These are phyloP conservation scores for Alternaria sp. DNA, from an alignment of 2,329 filamentous ascomycete genomes.

Conservation along the genomic window DNA sequence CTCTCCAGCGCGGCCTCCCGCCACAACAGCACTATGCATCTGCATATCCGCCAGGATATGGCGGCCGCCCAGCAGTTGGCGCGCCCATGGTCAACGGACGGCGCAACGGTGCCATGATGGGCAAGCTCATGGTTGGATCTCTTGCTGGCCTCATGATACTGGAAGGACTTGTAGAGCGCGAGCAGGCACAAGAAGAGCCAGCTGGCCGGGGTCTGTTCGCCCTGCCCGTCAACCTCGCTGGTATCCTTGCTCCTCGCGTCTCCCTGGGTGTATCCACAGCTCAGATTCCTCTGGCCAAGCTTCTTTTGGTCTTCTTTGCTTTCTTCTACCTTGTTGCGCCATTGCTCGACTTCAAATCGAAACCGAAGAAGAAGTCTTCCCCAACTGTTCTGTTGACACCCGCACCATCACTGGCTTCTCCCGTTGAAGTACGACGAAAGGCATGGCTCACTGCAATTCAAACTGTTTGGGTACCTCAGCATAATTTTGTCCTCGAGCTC, in stretches of 20 bases:
- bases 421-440: slow-evolving; percentile 83
- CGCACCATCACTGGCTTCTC: slow-evolving; percentile 77
- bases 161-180: slow-evolving; percentile 74
- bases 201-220: slow-evolving; percentile 55
- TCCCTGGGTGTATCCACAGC: slow-evolving; percentile 44
- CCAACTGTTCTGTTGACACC: slow-evolving; percentile 53
- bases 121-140: slow-evolving; percentile 91
- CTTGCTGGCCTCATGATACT: slow-evolving; percentile 91
- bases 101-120: slow-evolving; percentile 61
- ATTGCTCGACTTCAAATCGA: slow-evolving; percentile 65
- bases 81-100: slow-evolving; percentile 54
- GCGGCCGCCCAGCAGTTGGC: slow-evolving; percentile 34
- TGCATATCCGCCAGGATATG: slow-evolving; percentile 47
- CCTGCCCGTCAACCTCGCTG: slow-evolving; percentile 50
- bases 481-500: slow-evolving; percentile 85
- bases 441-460: slow-evolving; percentile 95
- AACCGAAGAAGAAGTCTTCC: slow-evolving; percentile 59
- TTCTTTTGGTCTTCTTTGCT: slow-evolving; percentile 61
- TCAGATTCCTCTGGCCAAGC: slow-evolving; percentile 58
- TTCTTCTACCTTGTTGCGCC: slow-evolving; percentile 66
- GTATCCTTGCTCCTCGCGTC: slow-evolving; percentile 43
- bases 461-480: slow-evolving; percentile 87
- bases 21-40: slow-evolving; percentile 51
- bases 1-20: slow-evolving; percentile 50
- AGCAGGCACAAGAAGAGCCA: slow-evolving; percentile 62